Percentiles rank a stretch among this genome's conserved stretches.
phyloP scores from a whole-genome alignment of 345 rosid species.

The Eucalyptus marginata region DNA sequence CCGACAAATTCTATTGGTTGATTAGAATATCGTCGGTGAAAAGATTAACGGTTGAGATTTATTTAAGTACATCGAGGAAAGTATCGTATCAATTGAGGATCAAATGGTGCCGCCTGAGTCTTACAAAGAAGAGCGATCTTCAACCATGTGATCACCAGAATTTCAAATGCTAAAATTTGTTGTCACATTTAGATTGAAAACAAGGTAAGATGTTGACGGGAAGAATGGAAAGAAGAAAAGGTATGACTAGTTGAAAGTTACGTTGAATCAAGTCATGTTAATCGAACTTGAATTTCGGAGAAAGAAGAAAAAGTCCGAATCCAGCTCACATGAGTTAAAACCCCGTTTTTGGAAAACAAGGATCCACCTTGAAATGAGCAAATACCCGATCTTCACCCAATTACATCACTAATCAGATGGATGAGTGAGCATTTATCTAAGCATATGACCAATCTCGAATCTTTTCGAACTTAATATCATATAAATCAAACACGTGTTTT shows the following conservation, averaged over 20 bases:
- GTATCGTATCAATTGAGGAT: not conserved
- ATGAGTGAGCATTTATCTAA: not conserved
- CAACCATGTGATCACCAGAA: not conserved
- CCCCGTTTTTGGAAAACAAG: fast-evolving
- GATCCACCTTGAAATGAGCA: not conserved
- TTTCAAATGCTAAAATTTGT: not conserved
- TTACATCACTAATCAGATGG: not conserved
- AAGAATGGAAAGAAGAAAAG: not conserved
- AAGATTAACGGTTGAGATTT: not conserved
- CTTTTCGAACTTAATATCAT: no score
- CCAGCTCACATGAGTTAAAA: fast-evolving
- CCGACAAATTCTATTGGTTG: not conserved
- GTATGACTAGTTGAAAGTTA: not conserved
- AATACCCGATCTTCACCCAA: not conserved
- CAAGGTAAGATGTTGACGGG: fast-evolving
- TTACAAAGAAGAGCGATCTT: not conserved
- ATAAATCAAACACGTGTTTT: not conserved
- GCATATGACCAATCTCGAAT: not conserved
- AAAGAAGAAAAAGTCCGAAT: fast-evolving
- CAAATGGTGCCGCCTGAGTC: fast-evolving
- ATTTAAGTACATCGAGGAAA: not conserved
- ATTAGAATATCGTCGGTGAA: not conserved
- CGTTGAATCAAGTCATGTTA: not conserved
- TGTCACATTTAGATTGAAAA: not conserved
- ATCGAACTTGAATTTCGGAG: fast-evolving